phyloP scores from a whole-genome alignment of 768 basidiomycete species.

The Xerocomus spinulosus region DNA sequence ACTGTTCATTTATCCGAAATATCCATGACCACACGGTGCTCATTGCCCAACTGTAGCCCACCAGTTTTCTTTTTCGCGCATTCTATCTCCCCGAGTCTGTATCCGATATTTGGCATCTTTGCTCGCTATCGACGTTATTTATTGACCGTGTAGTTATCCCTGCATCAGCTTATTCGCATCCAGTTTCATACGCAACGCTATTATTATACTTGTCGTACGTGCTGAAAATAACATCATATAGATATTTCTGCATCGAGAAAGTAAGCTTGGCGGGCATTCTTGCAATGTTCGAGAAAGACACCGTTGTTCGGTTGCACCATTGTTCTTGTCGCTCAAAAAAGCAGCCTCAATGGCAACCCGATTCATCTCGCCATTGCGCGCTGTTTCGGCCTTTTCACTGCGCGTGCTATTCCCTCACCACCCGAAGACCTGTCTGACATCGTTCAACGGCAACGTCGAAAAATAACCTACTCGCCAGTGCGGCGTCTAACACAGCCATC shows the following conservation, averaged over 20 bases:
- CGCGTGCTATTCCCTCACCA: constrained; percentile 17
- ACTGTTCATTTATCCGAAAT: constrained; percentile 1
- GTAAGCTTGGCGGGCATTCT: too few relatives aligned
- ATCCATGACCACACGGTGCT: not conserved
- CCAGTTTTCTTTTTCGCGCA: constrained; percentile 2
- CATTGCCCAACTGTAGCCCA: constrained; percentile 10
- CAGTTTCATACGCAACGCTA: constrained; percentile 2
- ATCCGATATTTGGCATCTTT: constrained; percentile 11
- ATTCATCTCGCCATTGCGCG: constrained; percentile 2
- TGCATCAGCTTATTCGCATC: constrained; percentile 16
- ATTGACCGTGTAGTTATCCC: constrained; percentile 16
- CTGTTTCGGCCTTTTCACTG: constrained; percentile 13
- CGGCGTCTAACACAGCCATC: constrained; percentile 17
- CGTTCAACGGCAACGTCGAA: constrained; percentile 9
- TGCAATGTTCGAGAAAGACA: too few relatives aligned
- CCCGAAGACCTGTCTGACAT: not conserved
- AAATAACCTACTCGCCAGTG: constrained; percentile 4
- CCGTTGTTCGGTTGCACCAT: not conserved
- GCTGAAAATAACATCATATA: constrained; percentile 11
- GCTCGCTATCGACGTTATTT: not conserved
- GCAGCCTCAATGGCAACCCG: not conserved
- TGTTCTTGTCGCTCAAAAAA: not conserved
- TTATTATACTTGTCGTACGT: constrained; percentile 20
- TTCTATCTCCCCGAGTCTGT: constrained; percentile 10
- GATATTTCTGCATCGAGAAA: constrained; percentile 4